phyloP scores from a whole-genome alignment of 1,284 basidiomycete genomes.

The Cutaneotrichosporon sp. region DNA sequence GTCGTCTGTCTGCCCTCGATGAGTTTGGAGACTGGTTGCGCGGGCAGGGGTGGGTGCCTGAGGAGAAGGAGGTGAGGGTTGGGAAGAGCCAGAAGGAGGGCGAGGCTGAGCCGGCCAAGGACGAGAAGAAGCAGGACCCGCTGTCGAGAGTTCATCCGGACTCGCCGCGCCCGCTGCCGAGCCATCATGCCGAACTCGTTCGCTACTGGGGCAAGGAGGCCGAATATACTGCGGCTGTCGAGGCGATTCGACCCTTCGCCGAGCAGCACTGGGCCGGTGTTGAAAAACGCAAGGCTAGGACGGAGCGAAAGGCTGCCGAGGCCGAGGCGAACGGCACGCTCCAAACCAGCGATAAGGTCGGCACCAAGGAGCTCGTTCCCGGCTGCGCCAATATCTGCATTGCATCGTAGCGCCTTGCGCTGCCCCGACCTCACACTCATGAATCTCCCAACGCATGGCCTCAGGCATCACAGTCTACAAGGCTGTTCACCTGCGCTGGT shows the following conservation, averaged over 20 bases:
- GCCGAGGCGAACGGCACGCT: not conserved
- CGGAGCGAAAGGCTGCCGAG: not conserved
- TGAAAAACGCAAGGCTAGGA: not conserved
- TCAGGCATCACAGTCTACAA: not conserved
- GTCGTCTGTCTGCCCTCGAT: slow-evolving; percentile 6
- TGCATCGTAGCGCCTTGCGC: not conserved
- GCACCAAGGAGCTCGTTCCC: too few species aligned
- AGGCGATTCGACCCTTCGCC: not conserved
- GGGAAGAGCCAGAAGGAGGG: not conserved
- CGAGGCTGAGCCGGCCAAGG: not conserved
- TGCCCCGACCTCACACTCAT: not conserved
- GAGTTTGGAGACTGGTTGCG: slow-evolving; percentile 12
- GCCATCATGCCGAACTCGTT: slow-evolving; percentile 20
- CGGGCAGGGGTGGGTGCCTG: slow-evolving; percentile 5
- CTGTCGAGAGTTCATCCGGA: slow-evolving; percentile 22
- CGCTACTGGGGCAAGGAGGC: slow-evolving; percentile 30
- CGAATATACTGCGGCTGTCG: slow-evolving; percentile 17
- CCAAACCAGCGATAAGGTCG: too few species aligned
- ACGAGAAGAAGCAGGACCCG: not conserved
- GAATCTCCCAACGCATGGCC: not conserved
- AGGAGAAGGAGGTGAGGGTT: not conserved
- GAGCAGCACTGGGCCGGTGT: not conserved
- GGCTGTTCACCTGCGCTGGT: not conserved
- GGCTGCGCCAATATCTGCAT: not conserved
- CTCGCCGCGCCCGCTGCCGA: slow-evolving; percentile 22